A percentile compares a stretch with the other conserved stretches of the same genome.
Evolutionary conservation across 495 filamentous ascomycete species (phyloP).

Genomic region (Rostrohypoxylon terebratum): DNA sequence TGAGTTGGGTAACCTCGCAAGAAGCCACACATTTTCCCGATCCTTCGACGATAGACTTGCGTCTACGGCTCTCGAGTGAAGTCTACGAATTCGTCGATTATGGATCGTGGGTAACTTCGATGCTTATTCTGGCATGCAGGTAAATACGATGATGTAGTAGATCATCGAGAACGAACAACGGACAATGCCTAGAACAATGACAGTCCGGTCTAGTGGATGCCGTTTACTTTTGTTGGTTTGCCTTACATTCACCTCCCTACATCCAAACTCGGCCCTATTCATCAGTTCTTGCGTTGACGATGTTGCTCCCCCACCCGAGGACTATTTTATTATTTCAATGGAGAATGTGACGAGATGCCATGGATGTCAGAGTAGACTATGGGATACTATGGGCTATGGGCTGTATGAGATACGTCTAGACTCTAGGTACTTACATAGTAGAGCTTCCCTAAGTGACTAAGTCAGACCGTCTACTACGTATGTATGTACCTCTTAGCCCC

Average conservation of each 20-base stretch:
- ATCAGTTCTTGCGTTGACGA: slow-evolving; percentile 43
- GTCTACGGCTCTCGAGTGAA: slow-evolving; percentile 19
- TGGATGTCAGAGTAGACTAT: not conserved
- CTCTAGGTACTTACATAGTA: too few species aligned
- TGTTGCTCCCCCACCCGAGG: slow-evolving; percentile 36
- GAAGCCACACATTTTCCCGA: slow-evolving; percentile 20
- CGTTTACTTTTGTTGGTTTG: slow-evolving; percentile 38
- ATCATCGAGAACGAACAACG: slow-evolving; percentile 30
- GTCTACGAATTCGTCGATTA: not conserved
- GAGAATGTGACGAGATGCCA: slow-evolving; percentile 6
- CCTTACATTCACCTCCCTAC: slow-evolving; percentile 25
- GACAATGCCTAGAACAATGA: slow-evolving; percentile 14
- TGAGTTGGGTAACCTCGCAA: slow-evolving; percentile 44
- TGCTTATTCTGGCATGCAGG: not conserved
- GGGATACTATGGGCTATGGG: not conserved
- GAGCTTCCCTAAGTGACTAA: not conserved
- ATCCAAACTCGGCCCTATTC: slow-evolving; percentile 44
- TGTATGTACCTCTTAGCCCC: slow-evolving; percentile 31
- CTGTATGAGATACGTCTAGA: not conserved
- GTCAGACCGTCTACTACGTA: slow-evolving; percentile 8
- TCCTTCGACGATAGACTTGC: slow-evolving; percentile 18
- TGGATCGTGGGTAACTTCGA: slow-evolving; percentile 17
- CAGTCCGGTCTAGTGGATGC: slow-evolving; percentile 43
- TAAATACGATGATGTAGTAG: slow-evolving; percentile 22
- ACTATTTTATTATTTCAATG: slow-evolving; percentile 36